Evolutionary conservation across 176 grass and related monocot species (phyloP).

Genomic region (Urochloa ruziziensis): DNA sequence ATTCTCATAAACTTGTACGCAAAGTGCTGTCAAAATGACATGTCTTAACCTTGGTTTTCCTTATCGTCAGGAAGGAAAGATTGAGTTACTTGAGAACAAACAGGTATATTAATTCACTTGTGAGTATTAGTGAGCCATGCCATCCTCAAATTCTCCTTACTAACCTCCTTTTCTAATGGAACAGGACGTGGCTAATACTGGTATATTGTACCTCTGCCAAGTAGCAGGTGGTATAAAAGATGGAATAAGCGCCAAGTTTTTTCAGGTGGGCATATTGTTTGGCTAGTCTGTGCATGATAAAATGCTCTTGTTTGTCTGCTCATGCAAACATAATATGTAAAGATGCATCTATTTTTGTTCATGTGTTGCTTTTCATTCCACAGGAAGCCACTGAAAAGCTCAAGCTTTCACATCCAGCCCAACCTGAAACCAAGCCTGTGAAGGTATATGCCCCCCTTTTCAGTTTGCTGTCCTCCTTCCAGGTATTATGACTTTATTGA

Average conservation of each 20-base stretch:
- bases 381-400: conserved; percentile 81
- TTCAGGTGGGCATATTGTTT: conserved; percentile 45
- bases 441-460: conserved; percentile 40
- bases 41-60: conserved; percentile 26
- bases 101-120: conserved; percentile 50
- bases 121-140: background rate
- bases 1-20: background rate
- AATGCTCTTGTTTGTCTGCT: background rate
- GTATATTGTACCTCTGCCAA: conserved; percentile 93
- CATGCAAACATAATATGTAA: background rate
- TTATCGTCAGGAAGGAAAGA: conserved; percentile 80
- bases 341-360: background rate
- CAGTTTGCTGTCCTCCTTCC: background rate
- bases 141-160: background rate
- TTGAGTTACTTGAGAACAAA: conserved; percentile 84
- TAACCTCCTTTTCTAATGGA: conserved; percentile 30
- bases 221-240: conserved; percentile 86
- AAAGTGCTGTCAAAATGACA: conserved; percentile 12
- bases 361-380: background rate
- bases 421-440: conserved; percentile 52
- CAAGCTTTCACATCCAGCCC: conserved; percentile 53
- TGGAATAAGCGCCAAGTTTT: conserved; percentile 80
- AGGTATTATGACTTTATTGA: background rate
- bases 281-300: background rate
- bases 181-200: conserved; percentile 87